Percentiles rank a stretch among this genome's conserved stretches.
Evolutionary conservation across 2,329 filamentous ascomycete species (phyloP).

Genomic region (Sporothrix euskadiensis): DNA sequence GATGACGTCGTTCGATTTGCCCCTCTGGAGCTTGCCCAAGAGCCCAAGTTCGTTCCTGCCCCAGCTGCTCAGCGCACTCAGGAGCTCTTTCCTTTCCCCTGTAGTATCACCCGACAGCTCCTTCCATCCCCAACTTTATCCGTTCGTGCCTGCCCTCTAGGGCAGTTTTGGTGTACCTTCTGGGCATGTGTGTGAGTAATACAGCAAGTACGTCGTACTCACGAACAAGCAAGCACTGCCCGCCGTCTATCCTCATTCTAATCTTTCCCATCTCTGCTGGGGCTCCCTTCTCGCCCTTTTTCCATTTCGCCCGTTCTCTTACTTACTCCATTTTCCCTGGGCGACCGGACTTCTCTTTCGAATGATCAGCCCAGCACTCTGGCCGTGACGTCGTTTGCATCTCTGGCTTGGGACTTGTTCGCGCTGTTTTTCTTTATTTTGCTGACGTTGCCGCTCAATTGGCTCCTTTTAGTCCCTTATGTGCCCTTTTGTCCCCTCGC

Average conservation of each 20-base stretch:
- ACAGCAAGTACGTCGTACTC: too few relatives aligned
- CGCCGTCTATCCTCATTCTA: background rate
- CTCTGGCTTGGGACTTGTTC: background rate
- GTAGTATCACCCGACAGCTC: background rate
- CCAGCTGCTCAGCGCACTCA: background rate
- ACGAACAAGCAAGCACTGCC: background rate
- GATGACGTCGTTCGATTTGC: slow-evolving; percentile 28
- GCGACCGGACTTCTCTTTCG: background rate
- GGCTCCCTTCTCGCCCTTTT: background rate
- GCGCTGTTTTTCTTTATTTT: slow-evolving; percentile 9
- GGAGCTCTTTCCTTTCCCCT: background rate
- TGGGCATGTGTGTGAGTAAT: background rate
- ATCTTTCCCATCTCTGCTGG: background rate
- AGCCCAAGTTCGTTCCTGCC: background rate
- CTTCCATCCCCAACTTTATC: slow-evolving; percentile 6
- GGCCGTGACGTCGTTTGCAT: slow-evolving; percentile 22
- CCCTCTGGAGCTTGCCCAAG: slow-evolving; percentile 4
- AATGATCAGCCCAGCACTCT: background rate
- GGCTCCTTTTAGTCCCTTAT: background rate
- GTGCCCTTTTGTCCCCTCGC: background rate
- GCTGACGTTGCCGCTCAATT: slow-evolving; percentile 23
- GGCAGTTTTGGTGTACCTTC: background rate
- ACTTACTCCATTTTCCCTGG: background rate
- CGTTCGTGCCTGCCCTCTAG: background rate
- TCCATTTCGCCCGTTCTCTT: slow-evolving; percentile 2